phyloP scores from a whole-genome alignment of 202 grass and related monocot species.

The Saccharum hybrid region DNA sequence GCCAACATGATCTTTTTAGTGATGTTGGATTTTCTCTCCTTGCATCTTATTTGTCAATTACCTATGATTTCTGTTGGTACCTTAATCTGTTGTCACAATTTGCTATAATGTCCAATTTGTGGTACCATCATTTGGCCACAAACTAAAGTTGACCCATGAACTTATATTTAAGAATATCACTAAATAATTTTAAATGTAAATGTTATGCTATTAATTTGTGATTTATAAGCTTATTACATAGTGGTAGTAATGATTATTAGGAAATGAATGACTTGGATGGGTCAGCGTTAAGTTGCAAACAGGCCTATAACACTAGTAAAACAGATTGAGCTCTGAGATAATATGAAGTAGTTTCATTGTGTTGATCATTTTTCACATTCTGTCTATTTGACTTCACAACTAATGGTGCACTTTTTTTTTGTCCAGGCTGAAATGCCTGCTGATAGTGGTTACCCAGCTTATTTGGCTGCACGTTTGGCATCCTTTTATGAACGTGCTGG shows the following conservation, averaged over 20 bases:
- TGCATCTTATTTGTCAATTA: background rate
- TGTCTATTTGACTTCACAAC: conserved; percentile 19
- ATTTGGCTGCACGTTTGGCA: conserved; percentile 92
- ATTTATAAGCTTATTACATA: conserved; percentile 12
- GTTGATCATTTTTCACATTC: background rate
- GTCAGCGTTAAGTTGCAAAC: background rate
- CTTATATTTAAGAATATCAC: background rate
- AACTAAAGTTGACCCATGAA: background rate
- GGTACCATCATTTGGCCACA: background rate
- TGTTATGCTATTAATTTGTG: background rate
- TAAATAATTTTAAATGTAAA: background rate
- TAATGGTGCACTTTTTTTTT: conserved; percentile 26
- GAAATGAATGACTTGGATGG: conserved; percentile 14
- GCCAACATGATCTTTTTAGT: background rate
- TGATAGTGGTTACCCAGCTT: conserved; percentile 98
- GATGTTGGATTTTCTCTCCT: background rate
- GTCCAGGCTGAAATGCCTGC: conserved; percentile 99
- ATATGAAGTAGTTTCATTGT: background rate
- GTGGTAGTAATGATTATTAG: too few relatives aligned
- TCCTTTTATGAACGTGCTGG: conserved; percentile 98
- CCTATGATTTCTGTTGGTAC: background rate
- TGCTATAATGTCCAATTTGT: background rate
- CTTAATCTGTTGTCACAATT: background rate
- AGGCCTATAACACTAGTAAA: background rate
- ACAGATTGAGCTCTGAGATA: conserved; percentile 11